A percentile compares a stretch with the other conserved stretches of the same genome.
These are phyloP conservation scores for Acrodontium crateriforme DNA, from an alignment of 2,329 filamentous ascomycete species.

Conservation along the genomic window DNA sequence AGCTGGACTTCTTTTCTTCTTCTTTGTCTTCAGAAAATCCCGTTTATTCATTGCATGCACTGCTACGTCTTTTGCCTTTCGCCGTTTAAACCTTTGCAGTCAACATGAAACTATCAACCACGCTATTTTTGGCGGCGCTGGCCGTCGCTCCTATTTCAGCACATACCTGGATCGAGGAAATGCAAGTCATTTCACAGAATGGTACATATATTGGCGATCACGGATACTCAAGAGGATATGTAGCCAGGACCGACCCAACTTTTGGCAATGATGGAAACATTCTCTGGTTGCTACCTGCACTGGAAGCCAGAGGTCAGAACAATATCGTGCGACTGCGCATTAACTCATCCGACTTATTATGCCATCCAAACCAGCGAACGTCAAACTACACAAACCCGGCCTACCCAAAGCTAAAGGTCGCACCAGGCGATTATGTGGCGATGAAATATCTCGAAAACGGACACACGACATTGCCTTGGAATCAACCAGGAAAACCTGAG, in stretches of 20 bases:
- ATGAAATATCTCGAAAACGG: constrained; percentile 40
- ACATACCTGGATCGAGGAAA: constrained; percentile 75
- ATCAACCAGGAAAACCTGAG: constrained; percentile 28
- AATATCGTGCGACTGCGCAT: constrained; percentile 31
- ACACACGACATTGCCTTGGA: constrained; percentile 31
- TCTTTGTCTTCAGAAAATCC: too few relatives aligned
- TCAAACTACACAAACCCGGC: constrained; percentile 39
- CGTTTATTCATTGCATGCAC: too few relatives aligned
- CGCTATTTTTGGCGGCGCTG: too few relatives aligned
- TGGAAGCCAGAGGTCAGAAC: constrained; percentile 16
- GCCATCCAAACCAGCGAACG: constrained; percentile 48
- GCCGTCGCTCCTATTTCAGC: constrained; percentile 25
- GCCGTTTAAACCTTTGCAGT: too few relatives aligned
- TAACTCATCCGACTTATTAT: constrained; percentile 44
- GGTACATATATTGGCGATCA: constrained; percentile 57
- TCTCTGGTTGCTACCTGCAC: constrained; percentile 45
- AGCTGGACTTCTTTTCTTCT: too few relatives aligned
- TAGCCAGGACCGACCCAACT: constrained; percentile 40
- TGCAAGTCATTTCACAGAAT: constrained; percentile 56
- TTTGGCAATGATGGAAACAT: constrained; percentile 46
- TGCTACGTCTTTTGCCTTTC: too few relatives aligned
- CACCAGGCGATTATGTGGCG: constrained; percentile 33
- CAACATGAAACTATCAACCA: too few relatives aligned
- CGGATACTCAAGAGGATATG: constrained; percentile 64
- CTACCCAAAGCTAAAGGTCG: constrained; percentile 49